Evolutionary conservation across 2,329 filamentous ascomycete genomes (phyloP), one percentile per base, ranked within the genome.

Genomic region (Cryphonectria carpinicola): DNA sequence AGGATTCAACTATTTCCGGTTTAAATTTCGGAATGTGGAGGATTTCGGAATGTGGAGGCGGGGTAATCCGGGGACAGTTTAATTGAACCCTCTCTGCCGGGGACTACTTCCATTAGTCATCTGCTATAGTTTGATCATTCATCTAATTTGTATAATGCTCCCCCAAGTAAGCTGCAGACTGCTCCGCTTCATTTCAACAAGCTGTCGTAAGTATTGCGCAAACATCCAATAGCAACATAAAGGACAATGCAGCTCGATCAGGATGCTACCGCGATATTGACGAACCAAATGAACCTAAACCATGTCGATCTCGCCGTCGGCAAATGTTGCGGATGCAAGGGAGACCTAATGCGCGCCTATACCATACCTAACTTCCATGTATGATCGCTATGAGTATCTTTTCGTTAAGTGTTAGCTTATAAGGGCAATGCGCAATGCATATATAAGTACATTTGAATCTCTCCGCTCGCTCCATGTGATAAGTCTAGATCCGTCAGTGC

Each of bases 311-410:
- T 25, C 10, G 7, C n/a, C 22, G 10, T 25, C 52, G 52, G 52
- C 25, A 56, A 56, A 56, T 56, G 14, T 56, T 28, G 52, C 52
- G 52, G 52, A 17, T 56, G 52, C 52, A 56, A 56, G n/a, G 52
- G 14, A 58, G 54, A 3, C 28, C 32, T 17, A 2, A 35, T 58
- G 54, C 54, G 14, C 25, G 28, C 28, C 54, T 1, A 58, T 25
- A 19, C 11, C 14, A 8, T 35, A 8, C 4, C 14, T 32, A 8
- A 4, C 5, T 32, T 13, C 54, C 1, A 8, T 35, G 5, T 7
- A 58, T 8, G 14, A 35, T 19, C 25, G 4, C 54, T 35, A 28
- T 3, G 19, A 19, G 13, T 1, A 32, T 58, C 2, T 35, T 4
- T 19, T 58, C 28, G 14, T 35, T 14, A 17, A 4, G 54, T 14